phyloP scores from a whole-genome alignment of 2,329 filamentous ascomycete species.

The Colletotrichum sp. region DNA sequence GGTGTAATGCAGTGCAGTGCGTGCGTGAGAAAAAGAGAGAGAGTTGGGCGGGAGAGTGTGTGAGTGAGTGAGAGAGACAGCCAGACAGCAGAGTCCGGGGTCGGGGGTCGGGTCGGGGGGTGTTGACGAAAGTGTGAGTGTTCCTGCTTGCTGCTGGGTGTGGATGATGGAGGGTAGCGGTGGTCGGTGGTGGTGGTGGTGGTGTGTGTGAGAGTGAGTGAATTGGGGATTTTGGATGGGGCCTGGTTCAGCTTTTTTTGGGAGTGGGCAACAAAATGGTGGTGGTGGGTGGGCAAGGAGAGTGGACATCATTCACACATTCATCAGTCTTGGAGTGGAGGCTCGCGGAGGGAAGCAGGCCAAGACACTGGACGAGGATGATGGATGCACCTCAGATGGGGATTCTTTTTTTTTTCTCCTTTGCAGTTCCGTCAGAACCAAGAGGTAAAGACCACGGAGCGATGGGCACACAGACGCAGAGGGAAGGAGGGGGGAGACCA shows the following conservation, averaged over 20 bases:
- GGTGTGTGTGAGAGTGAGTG: neutral
- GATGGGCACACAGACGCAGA: neutral
- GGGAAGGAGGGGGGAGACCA: neutral
- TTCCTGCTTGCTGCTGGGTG: conserved; percentile 4
- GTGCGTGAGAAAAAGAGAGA: neutral
- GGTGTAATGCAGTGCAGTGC: neutral
- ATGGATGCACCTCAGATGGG: conserved; percentile 1
- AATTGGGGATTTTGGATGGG: neutral
- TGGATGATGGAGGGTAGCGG: neutral
- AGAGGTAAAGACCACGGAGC: neutral
- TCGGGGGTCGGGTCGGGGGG: neutral
- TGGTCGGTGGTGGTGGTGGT: neutral
- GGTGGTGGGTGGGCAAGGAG: neutral
- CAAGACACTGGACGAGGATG: neutral
- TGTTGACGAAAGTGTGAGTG: neutral
- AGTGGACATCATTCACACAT: neutral
- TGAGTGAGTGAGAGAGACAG: neutral
- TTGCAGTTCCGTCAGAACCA: neutral
- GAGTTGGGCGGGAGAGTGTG: neutral
- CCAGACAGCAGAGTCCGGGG: neutral
- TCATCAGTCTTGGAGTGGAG: neutral
- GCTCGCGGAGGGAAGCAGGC: neutral
- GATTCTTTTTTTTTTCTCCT: neutral
- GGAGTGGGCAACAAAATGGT: neutral
- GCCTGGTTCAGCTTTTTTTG: neutral